Evolutionary conservation across 306 rosid genomes (phyloP).

Genomic region (Adenanthera pavonina): DNA sequence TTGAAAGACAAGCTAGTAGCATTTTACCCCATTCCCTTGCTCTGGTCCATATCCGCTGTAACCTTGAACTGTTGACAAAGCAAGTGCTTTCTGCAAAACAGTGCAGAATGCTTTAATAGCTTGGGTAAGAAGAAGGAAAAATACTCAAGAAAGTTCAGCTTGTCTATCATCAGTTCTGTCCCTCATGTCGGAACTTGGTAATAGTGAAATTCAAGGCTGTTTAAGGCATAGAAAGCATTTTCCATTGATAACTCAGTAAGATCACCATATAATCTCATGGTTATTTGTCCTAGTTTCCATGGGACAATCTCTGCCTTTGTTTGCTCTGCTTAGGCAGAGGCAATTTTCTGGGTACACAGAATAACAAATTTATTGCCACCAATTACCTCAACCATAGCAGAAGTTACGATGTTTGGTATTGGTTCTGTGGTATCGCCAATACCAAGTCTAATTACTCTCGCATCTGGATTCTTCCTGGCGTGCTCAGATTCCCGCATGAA

Average conservation of each 20-base stretch:
- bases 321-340: background rate
- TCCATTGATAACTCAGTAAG: background rate
- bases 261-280: background rate
- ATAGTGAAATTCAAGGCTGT: background rate
- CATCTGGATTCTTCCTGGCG: constrained; percentile 52
- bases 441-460: constrained; percentile 60
- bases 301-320: background rate
- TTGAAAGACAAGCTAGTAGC: background rate
- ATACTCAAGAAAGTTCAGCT: background rate
- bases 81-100: constrained; percentile 55
- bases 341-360: background rate
- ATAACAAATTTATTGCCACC: background rate
- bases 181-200: constrained; percentile 7
- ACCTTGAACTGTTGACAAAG: constrained; percentile 60
- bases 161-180: background rate
- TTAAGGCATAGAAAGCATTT: background rate
- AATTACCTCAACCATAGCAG: constrained; percentile 70
- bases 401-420: constrained; percentile 62
- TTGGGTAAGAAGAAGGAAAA: background rate
- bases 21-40: constrained; percentile 67
- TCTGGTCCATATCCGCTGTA: constrained; percentile 76
- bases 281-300: background rate
- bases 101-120: background rate
- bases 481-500: constrained; percentile 49
- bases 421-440: constrained; percentile 75